Conservation (phyloP, 2,329 filamentous ascomycete genomes). For the Colletotrichum musicola region DNA sequence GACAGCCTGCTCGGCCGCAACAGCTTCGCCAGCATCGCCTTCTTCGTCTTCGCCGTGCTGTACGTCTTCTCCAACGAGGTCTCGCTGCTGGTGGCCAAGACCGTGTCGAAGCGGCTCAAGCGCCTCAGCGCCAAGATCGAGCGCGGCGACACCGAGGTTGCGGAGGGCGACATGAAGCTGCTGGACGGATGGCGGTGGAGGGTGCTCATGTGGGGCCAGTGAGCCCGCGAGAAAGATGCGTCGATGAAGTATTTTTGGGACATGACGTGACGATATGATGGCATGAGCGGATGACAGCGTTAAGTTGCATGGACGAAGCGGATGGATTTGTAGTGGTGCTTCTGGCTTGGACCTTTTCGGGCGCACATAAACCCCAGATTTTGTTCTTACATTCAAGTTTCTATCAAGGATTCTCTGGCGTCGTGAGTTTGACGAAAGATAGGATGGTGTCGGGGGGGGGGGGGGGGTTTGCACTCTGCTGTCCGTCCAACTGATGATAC, state of each 20-base stretch:
- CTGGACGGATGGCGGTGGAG: conserved; percentile 70
- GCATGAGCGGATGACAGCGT: conserved; percentile 10
- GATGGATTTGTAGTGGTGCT: too few species aligned
- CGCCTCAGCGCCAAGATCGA: conserved; percentile 62
- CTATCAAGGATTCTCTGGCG: too few species aligned
- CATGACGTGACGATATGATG: conserved; percentile 9
- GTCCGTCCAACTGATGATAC: too few species aligned
- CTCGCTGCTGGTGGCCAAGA: conserved; percentile 65
- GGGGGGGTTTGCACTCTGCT: too few species aligned
- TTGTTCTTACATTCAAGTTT: background rate
- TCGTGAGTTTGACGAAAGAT: too few species aligned
- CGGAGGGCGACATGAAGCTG: conserved; percentile 62
- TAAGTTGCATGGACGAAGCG: background rate
- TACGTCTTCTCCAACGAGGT: conserved; percentile 73
- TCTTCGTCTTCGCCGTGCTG: conserved; percentile 68
- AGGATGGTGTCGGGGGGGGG: too few species aligned
- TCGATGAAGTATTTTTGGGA: background rate
- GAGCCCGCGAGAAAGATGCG: too few species aligned
- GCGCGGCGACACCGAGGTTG: conserved; percentile 58
- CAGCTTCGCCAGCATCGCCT: conserved; percentile 61
- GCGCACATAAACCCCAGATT: background rate
- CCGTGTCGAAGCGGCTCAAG: conserved; percentile 63
- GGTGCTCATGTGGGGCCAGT: conserved; percentile 59
- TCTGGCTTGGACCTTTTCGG: background rate
- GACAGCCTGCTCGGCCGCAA: conserved; percentile 58